Evolutionary conservation across 1,284 basidiomycete genomes (phyloP), one percentile per base, ranked within the genome.

Genomic region (Puccinia horiana): DNA sequence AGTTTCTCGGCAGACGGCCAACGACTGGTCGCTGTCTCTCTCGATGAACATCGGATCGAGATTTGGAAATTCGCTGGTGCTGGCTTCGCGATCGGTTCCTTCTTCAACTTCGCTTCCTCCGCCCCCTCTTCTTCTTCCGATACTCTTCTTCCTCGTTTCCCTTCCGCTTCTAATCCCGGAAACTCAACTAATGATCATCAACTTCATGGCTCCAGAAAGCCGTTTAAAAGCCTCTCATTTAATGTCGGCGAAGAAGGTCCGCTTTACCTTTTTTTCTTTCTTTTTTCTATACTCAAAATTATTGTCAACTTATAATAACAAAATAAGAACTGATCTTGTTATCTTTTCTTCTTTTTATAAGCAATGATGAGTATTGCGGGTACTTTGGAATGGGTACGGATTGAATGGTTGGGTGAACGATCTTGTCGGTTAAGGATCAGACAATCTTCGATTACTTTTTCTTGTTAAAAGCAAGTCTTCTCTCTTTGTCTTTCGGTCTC

Each of bases 1-100:
- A 93, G 91, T 80, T 98, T 98, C 87, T 95, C 94, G 2, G 93
- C 94, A 0, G 97, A 99, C 86, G 96, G 97, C 0, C 89, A 95
- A 26, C 89, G 97, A 23, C 89, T 99, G 18, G 92, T 97, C 32
- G 96, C 95, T 0, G 89, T 95, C 11, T 95, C 93, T 0, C 88
- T 98, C 23, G 92, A 93, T 83, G 95, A 98, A 86, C 52, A 73
- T 75, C 56, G 61, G 12, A 67, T 81, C 84, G 67, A 84, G 14
- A 83, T 87, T 1, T 88, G 88, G 88, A 88, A 88, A 67, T 86
- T 88, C 1, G 86, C 86, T 1, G 83, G 79, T 16, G 83, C 73
- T 5, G 35, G 26, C 32, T 49, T 72, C 29, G 42, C 6, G 85
- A 92, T 0, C 91, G 92, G 83, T 89, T 90, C 58, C 92, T 92